Base-by-base conservation (phyloP, 1,139 yeast species). In the Diutina catenulata region DNA sequence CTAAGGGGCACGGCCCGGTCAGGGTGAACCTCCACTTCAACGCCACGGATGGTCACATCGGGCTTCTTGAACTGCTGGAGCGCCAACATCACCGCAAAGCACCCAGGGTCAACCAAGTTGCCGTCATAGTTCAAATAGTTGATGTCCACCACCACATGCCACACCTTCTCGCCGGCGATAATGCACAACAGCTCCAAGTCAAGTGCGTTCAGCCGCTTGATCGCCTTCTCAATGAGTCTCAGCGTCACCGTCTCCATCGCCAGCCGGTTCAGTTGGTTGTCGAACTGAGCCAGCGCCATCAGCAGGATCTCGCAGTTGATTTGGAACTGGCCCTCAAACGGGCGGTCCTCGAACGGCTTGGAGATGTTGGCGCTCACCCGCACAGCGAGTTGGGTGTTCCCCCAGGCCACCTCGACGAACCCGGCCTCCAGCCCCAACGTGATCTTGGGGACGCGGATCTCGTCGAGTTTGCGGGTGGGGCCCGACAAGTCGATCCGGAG, bases 41-140 rank as follows among this genome's bases (percentile, higher is more conserved):
- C 74, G 40, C 78, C 87, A 21, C 47, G 43, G 13, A 88, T 77
- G 3, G 86, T 71, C 23, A 86, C 72, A 54, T 87, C 96, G 3
- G 95, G 95, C 48, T 83, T 78, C 41, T 73, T 73, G 59, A 78
- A 91, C 56, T 87, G 95, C 47, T 80, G 68, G 39, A 91, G 64
- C 1, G 84, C 95, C 10, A 91, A 74, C 70, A 87, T 80, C 15
- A 87, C 95, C 0, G 91, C 97, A 41, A 87, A 70, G 57, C 95
- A 84, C 29, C 93, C 81, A 15, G 87, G 82, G 56, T 91, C 98
- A 33, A 88, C 77, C 32, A 91, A 70, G 27, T 93, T 94, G 28
- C 98, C 98, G 57, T 91, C 98, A 51, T 76, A 84, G 52, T 87
- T 80, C 44, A 91, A 61, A 47, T 82, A 83, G 53, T 87, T 94